Evolutionary conservation across 2,329 filamentous ascomycete genomes (phyloP).

Genomic region (Neurospora sp.): DNA sequence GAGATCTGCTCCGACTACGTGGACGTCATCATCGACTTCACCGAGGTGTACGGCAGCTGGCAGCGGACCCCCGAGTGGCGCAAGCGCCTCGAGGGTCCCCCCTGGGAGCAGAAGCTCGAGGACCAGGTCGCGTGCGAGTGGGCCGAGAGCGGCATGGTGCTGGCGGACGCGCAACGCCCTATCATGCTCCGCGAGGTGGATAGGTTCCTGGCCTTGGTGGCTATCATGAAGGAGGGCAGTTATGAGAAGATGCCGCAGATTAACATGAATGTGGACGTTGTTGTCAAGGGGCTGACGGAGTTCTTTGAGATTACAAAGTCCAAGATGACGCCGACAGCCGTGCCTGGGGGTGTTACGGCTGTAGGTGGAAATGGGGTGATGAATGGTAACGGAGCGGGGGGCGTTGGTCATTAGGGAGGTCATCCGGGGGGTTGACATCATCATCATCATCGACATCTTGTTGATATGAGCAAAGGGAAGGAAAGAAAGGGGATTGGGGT

Average conservation of each 20-base stretch:
- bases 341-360: background rate
- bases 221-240: slow-evolving; percentile 77
- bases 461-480: background rate
- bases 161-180: slow-evolving; percentile 53
- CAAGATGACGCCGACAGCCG: slow-evolving; percentile 16
- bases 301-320: slow-evolving; percentile 67
- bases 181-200: slow-evolving; percentile 62
- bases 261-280: slow-evolving; percentile 77
- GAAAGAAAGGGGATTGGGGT: background rate
- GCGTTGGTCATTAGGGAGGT: background rate
- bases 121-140: slow-evolving; percentile 57
- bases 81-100: slow-evolving; percentile 46
- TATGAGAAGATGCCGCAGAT: slow-evolving; percentile 77
- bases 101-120: slow-evolving; percentile 51
- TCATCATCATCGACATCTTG: background rate
- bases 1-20: slow-evolving; percentile 99
- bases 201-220: slow-evolving; percentile 69
- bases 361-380: background rate
- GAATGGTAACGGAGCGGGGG: background rate
- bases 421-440: background rate
- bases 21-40: slow-evolving; percentile 94
- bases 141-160: slow-evolving; percentile 58
- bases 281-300: slow-evolving; percentile 67
- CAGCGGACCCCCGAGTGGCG: slow-evolving; percentile 44
- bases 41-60: slow-evolving; percentile 84